Evolutionary conservation across 108 stramenopile genomes (phyloP).

Genomic region (Parietichytrium sp.): DNA sequence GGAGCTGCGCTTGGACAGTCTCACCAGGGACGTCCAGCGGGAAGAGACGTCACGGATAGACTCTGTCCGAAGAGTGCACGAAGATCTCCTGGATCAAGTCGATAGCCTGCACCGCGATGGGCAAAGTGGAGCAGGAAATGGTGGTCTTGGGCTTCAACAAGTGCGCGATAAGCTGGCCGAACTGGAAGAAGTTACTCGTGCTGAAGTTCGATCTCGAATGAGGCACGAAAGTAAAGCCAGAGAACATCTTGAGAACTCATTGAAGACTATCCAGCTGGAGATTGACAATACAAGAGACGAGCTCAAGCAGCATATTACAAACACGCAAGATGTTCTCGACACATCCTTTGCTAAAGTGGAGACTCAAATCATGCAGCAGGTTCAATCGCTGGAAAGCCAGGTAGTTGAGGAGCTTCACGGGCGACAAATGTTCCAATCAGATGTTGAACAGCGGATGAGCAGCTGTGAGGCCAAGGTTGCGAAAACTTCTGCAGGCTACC

Average conservation of each 20-base stretch:
- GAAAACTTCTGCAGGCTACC: neutral
- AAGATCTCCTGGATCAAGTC: neutral
- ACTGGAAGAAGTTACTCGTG: neutral
- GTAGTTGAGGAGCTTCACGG: constrained; percentile 2
- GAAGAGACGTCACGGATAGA: neutral
- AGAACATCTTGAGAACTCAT: neutral
- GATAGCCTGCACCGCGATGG: neutral
- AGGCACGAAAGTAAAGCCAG: constrained; percentile 11
- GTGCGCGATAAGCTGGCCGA: neutral
- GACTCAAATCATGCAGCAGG: neutral
- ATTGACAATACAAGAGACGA: constrained; percentile 1
- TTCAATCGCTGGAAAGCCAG: neutral
- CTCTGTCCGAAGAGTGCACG: neutral
- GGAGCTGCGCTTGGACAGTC: neutral
- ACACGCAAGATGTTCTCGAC: too few species aligned
- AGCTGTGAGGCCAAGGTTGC: constrained; percentile 28
- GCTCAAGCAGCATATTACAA: neutral
- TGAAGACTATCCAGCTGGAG: neutral
- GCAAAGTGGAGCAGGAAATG: neutral
- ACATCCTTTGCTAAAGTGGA: neutral
- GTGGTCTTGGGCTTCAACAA: neutral
- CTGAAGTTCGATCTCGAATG: constrained; percentile 25
- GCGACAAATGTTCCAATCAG: neutral
- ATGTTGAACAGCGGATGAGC: neutral
- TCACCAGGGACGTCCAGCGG: neutral